phyloP scores from a whole-genome alignment of 1,284 basidiomycete genomes.

The Fomitopsis betulina region DNA sequence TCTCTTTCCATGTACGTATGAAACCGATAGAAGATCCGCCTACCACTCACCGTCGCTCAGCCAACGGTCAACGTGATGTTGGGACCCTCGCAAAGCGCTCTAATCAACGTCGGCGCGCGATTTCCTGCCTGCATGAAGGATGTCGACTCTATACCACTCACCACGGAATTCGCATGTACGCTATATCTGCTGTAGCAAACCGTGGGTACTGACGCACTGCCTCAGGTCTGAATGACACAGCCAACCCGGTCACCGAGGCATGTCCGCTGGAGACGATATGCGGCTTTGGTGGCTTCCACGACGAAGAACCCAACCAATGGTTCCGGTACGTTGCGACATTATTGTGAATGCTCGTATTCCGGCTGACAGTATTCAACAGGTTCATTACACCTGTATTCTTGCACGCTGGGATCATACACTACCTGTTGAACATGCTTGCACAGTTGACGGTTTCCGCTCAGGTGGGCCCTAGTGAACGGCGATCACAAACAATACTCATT shows the following conservation, averaged over 20 bases:
- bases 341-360: background rate
- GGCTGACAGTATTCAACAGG: slow-evolving; percentile 31
- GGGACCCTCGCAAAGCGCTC: slow-evolving; percentile 80
- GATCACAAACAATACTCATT: background rate
- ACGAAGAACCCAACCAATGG: slow-evolving; percentile 74
- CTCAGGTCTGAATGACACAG: slow-evolving; percentile 70
- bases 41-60: slow-evolving; percentile 15
- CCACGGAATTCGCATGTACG: slow-evolving; percentile 63
- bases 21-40: background rate
- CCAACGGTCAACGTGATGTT: slow-evolving; percentile 82
- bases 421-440: slow-evolving; percentile 86
- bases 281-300: slow-evolving; percentile 82
- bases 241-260: slow-evolving; percentile 61
- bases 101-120: slow-evolving; percentile 89
- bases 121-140: slow-evolving; percentile 88
- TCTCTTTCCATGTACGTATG: slow-evolving; percentile 69
- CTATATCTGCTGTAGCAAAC: background rate
- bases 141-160: slow-evolving; percentile 56
- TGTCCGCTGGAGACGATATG: slow-evolving; percentile 85
- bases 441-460: slow-evolving; percentile 79
- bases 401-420: slow-evolving; percentile 89
- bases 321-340: slow-evolving; percentile 55
- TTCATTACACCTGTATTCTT: slow-evolving; percentile 87
- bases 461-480: slow-evolving; percentile 34
- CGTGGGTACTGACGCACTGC: background rate